Percentiles rank a stretch among this genome's conserved stretches.
Evolutionary conservation across 139 green algal species (phyloP).

Genomic region (Pedinophyceae sp.): DNA sequence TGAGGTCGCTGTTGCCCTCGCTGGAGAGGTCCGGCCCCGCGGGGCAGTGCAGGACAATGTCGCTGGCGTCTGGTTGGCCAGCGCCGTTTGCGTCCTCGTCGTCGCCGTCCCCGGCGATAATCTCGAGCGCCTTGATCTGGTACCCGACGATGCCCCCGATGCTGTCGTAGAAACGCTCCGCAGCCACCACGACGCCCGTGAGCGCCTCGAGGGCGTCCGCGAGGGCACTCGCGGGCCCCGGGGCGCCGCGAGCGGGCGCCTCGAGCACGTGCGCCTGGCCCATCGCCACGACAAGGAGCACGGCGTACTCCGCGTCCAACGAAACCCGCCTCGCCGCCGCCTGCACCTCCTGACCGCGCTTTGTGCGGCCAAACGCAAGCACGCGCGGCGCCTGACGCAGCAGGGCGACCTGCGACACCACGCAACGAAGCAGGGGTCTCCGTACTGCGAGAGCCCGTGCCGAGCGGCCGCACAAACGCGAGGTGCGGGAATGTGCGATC

Average conservation of each 20-base stretch:
- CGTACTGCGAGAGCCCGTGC: too few species aligned
- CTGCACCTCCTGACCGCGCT: too few species aligned
- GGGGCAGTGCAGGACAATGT: conserved; percentile 23
- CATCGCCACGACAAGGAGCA: conserved; percentile 28
- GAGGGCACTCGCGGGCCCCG: conserved; percentile 6
- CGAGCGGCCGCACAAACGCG: too few species aligned
- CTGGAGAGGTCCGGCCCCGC: conserved; percentile 44
- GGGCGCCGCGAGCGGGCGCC: background rate
- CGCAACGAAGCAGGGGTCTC: too few species aligned
- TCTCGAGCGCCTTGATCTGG: conserved; percentile 64
- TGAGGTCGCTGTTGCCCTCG: background rate
- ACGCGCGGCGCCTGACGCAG: too few species aligned
- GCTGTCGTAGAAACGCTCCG: conserved; percentile 81
- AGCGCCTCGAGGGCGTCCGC: conserved; percentile 13
- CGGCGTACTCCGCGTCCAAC: conserved; percentile 17
- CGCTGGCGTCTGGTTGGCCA: background rate
- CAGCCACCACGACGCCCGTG: conserved; percentile 20
- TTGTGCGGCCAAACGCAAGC: too few species aligned
- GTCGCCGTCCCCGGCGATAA: conserved; percentile 26
- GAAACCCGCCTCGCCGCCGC: too few species aligned
- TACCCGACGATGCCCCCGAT: conserved; percentile 90
- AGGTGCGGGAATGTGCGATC: too few species aligned
- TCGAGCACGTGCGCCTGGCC: conserved; percentile 33
- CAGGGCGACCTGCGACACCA: too few species aligned
- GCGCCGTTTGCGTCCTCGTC: background rate